Evolutionary conservation across 2,329 filamentous ascomycete genomes (phyloP).

Genomic region (Fusarium sp.): DNA sequence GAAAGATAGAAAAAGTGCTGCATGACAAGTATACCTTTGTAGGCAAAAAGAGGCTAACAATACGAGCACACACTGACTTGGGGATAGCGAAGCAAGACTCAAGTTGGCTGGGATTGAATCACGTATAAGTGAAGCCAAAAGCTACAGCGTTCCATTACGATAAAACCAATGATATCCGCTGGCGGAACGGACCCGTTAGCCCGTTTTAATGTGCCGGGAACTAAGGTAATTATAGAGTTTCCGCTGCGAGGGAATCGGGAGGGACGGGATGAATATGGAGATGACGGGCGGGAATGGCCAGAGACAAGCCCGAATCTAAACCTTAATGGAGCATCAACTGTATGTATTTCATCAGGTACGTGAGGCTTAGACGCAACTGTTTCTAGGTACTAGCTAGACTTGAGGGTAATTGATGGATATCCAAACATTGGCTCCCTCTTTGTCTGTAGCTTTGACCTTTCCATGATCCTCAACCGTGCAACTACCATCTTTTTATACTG

Average conservation of each 20-base stretch:
- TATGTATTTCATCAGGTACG: not conserved
- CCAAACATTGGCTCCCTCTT: conserved; percentile 23
- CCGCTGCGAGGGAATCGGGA: not conserved
- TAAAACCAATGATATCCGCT: conserved; percentile 25
- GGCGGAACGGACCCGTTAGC: not conserved
- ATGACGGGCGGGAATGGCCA: conserved; percentile 15
- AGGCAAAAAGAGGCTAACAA: not conserved
- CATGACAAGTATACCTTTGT: not conserved
- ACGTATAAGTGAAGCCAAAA: not conserved
- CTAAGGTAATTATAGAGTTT: conserved; percentile 22
- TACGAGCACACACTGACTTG: not conserved
- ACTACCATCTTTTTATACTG: not conserved
- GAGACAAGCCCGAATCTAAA: not conserved
- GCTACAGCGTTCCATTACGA: not conserved
- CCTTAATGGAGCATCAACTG: not conserved
- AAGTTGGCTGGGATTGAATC: not conserved
- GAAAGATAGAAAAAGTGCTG: not conserved
- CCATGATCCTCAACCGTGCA: conserved; percentile 17
- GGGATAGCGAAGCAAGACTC: not conserved
- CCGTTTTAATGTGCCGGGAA: conserved; percentile 6
- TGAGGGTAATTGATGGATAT: not conserved
- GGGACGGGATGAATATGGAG: conserved; percentile 2
- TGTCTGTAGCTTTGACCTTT: conserved; percentile 1
- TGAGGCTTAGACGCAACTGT: not conserved
- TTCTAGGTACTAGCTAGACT: not conserved